These are phyloP conservation scores for Pseudofabraea citricarpa DNA, from an alignment of 2,329 filamentous ascomycete genomes.

Conservation along the genomic window DNA sequence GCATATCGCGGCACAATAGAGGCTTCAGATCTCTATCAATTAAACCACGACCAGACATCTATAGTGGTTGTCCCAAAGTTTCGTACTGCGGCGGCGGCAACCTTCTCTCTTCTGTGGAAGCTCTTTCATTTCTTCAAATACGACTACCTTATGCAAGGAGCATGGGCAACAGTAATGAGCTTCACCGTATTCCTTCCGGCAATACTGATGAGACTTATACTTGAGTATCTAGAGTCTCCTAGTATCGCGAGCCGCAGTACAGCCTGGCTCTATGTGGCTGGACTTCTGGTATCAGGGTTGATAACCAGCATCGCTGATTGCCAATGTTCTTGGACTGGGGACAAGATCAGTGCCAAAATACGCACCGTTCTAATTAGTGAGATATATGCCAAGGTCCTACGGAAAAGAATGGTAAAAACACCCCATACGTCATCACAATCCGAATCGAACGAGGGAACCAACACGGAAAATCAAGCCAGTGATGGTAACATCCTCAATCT, in stretches of 20 bases:
- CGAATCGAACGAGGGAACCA: constrained; percentile 50
- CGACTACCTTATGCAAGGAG: constrained; percentile 53
- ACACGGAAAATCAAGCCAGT: no score
- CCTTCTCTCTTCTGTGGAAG: constrained; percentile 56
- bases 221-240: constrained; percentile 63
- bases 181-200: constrained; percentile 63
- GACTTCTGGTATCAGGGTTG: constrained; percentile 58
- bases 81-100: no score
- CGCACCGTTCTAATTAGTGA: constrained; percentile 66
- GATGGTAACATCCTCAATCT: constrained; percentile 69
- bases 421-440: constrained; percentile 15
- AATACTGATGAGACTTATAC: constrained; percentile 59
- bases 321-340: constrained; percentile 62
- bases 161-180: constrained; percentile 58
- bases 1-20: constrained; percentile 60
- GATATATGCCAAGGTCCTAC: constrained; percentile 59
- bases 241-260: constrained; percentile 55
- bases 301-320: constrained; percentile 57
- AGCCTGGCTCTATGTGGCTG: constrained; percentile 66
- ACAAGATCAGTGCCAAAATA: constrained; percentile 61
- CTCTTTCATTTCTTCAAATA: constrained; percentile 57
- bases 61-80: no score
- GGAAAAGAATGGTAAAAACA: constrained; percentile 30
- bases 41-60: constrained; percentile 33
- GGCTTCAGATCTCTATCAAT: constrained; percentile 61